Evolutionary conservation across 768 basidiomycete species (phyloP).

Genomic region (Lentinula detonsa): DNA sequence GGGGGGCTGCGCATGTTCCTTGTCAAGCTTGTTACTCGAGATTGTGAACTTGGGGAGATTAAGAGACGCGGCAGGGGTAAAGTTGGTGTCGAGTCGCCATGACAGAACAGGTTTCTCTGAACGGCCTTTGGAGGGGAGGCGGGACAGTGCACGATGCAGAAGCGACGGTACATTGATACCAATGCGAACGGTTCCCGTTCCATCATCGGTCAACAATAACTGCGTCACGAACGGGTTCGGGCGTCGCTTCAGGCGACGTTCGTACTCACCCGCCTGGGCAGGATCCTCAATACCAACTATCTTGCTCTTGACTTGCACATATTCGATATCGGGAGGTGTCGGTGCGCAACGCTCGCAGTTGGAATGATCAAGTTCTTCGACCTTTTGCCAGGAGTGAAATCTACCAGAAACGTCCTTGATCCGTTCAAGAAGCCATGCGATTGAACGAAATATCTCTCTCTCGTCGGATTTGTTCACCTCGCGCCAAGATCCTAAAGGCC

Average conservation of each 20-base stretch:
- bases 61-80: conserved; percentile 55
- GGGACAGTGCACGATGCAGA: conserved; percentile 78
- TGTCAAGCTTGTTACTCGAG: conserved; percentile 69
- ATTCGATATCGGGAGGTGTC: conserved; percentile 64
- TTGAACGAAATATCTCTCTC: conserved; percentile 67
- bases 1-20: conserved; percentile 68
- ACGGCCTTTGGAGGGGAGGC: conserved; percentile 57
- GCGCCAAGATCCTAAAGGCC: conserved; percentile 68
- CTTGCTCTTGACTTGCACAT: conserved; percentile 56
- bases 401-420: conserved; percentile 68
- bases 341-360: conserved; percentile 84
- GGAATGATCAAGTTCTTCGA: conserved; percentile 36
- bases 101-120: conserved; percentile 47
- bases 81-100: conserved; percentile 82
- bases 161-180: conserved; percentile 87
- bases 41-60: conserved; percentile 63
- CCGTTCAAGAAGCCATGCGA: conserved; percentile 87
- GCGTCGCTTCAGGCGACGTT: conserved; percentile 79
- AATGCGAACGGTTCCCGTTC: conserved; percentile 67
- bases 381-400: conserved; percentile 61
- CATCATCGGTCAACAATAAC: conserved; percentile 57
- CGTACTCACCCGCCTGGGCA: conserved; percentile 82
- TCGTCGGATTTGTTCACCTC: conserved; percentile 88
- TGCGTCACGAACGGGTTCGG: conserved; percentile 87
- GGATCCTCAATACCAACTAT: conserved; percentile 76